phyloP scores from a whole-genome alignment of 805 yeast species.

The Wickerhamomyces sydowiorum region DNA sequence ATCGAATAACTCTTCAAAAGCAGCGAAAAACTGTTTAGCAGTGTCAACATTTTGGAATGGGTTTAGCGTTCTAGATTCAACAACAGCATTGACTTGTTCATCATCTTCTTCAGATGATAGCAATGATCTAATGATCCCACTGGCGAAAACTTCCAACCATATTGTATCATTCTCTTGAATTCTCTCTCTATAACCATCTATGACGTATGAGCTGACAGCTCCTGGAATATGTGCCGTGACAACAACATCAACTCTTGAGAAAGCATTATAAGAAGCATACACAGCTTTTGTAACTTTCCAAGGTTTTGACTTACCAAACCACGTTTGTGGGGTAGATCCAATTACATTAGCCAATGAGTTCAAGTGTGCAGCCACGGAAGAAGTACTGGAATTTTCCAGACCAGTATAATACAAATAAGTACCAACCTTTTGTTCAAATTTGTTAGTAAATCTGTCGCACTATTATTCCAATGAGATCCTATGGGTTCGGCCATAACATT shows the following conservation, averaged over 20 bases:
- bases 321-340: constrained; percentile 55
- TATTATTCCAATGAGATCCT: no score
- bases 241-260: constrained; percentile 59
- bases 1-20: constrained; percentile 60
- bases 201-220: constrained; percentile 49
- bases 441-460: no score
- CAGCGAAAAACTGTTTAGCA: constrained; percentile 51
- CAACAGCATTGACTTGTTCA: constrained; percentile 63
- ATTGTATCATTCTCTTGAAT: constrained; percentile 42
- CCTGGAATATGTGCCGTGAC: constrained; percentile 77
- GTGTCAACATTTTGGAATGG: constrained; percentile 53
- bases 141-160: constrained; percentile 49
- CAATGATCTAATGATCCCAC: constrained; percentile 71
- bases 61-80: constrained; percentile 77
- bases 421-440: constrained; percentile 34
- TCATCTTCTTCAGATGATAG: constrained; percentile 69
- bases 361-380: constrained; percentile 71
- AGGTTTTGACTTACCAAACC: constrained; percentile 73
- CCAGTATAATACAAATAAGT: constrained; percentile 74
- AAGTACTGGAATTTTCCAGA: constrained; percentile 67
- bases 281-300: constrained; percentile 71
- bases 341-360: constrained; percentile 64
- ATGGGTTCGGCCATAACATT: no score
- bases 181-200: constrained; percentile 41
- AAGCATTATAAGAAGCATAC: constrained; percentile 70